Percentiles rank a stretch among this genome's conserved stretches.
Conservation (phyloP, 371 early-diverging fungal species). For the Nematocida major region DNA sequence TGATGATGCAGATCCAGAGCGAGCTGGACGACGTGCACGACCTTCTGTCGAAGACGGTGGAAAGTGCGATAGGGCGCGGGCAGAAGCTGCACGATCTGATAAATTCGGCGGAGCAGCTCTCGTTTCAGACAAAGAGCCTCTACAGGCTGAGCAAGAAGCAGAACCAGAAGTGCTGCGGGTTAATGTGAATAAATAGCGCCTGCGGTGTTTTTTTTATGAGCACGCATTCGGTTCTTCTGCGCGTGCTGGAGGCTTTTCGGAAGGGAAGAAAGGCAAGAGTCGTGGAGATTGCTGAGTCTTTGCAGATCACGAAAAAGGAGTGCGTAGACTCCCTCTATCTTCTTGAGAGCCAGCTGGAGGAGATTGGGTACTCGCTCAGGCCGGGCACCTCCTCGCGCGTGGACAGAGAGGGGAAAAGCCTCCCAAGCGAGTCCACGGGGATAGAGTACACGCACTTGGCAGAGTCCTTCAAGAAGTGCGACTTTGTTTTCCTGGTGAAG, state of each 20-base stretch:
- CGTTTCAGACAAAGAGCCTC: constrained; percentile 82
- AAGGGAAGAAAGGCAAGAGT: constrained; percentile 13
- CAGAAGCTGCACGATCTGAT: constrained; percentile 89
- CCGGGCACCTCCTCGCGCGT: neutral
- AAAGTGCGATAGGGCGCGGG: constrained; percentile 82
- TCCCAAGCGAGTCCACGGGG: neutral
- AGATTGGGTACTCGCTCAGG: constrained; percentile 9
- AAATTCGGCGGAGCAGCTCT: constrained; percentile 76
- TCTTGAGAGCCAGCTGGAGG: neutral
- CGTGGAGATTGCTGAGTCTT: neutral
- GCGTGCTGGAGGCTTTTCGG: neutral
- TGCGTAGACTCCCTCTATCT: constrained; percentile 1
- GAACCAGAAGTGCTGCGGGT: constrained; percentile 74
- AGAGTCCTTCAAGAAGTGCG: constrained; percentile 16
- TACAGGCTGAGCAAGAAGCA: constrained; percentile 94
- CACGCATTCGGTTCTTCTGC: neutral
- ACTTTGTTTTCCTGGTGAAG: constrained; percentile 26
- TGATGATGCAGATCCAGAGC: constrained; percentile 82
- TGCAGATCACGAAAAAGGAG: constrained; percentile 21
- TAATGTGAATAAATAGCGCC: constrained; percentile 39
- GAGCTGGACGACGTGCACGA: constrained; percentile 93
- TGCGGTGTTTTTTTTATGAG: constrained; percentile 20
- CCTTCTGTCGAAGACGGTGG: constrained; percentile 86
- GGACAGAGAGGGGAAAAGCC: neutral
- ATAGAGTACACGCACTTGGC: constrained; percentile 12